Base-by-base conservation (phyloP, 495 filamentous ascomycete species). In the Stereocaulon alpinum region DNA sequence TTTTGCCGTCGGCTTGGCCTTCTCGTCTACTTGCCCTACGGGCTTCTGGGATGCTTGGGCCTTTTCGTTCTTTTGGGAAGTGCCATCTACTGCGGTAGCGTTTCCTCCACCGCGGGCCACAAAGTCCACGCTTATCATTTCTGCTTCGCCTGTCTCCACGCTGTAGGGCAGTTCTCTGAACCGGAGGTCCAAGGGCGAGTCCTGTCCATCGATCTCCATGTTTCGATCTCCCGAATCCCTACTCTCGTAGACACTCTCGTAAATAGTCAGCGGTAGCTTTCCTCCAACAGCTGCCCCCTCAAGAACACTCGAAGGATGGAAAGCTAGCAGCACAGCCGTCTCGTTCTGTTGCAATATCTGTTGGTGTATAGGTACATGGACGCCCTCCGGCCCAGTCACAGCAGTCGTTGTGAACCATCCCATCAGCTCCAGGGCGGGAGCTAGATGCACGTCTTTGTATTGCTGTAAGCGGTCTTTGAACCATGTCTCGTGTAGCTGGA, bases 101-200 rank as follows among this genome's bases (percentile, higher is more conserved):
- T 88, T 91, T 1, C 84, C 86, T 29, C 85, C 88, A 27, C 85
- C 86, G 50, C 85, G 81, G 1, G 91, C 91, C 32, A 98, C 86
- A 60, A 88, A 92, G 65, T 97, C 88, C 64, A 98, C 85, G 42
- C 84, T 83, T 64, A 99, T 96, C 91, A 97, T 96, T 74, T 99
- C 94, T 9, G 93, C 87, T 70, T 97, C 90, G 17, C 87, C 88
- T 0, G 90, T 96, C 70, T 99, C 93, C 18, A 96, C 83, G 0
- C 84, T 82, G 69, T 92, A 96, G 18, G 86, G 84, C 34, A 96
- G 70, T 68, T 92, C 88, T 27, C 86, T 80, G 73, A 96, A 97
- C 60, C 81, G 82, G 24, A 95, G 76, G 12, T 76, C 79, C 50
- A 82, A 67, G 11, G 56, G 66, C 61, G 69, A 59, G 30, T 79